Base-by-base conservation (phyloP, 306 rosid species). In the Prunus salicina region DNA sequence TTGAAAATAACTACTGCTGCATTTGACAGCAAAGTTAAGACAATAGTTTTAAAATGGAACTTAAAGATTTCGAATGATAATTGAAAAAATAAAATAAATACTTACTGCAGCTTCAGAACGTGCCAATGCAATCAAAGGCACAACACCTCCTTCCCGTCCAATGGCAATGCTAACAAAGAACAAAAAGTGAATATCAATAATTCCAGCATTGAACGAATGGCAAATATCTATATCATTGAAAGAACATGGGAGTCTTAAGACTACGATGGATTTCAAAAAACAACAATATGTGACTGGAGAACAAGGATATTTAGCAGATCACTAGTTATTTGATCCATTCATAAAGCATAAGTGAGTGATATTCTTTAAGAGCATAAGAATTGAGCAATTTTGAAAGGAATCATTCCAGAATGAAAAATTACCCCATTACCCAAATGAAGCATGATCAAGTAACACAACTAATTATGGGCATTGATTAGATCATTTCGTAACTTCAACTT, bases 71-170 rank as follows among this genome's bases (percentile, higher is more conserved):
- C 38, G 27, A 61, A 73, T 61, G 57, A 67, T 25, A 32, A 64
- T 45, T 58, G 76, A 78, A 47, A 68, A 67, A 18, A 27, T 82
- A 81, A 49, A 80, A 72, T 6, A 38, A 81, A 83, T 64, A 68
- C 91, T 83, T 88, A 91, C 99, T 89, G 89, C 97, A 13, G 93
- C 89, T 41, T 91, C 97, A 62, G 97, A 96, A 58, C 97, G 89
- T 3, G 99, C 98, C 79, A 93, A 86, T 8, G 97, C 98, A 88
- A 96, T 96, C 85, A 96, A 83, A 47, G 99, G 98, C 32, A 95
- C 98, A 69, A 96, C 99, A 71, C 99, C 99, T 65, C 98, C 99
- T 93, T 96, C 98, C 73, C 89, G 91, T 71, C 99, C 99, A 85
- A 96, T 96, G 69, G 99, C 98, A 88, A 96, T 83, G 82, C 99